Base-by-base conservation (phyloP, 768 basidiomycete genomes). In the Punctularia strigosozonata region DNA sequence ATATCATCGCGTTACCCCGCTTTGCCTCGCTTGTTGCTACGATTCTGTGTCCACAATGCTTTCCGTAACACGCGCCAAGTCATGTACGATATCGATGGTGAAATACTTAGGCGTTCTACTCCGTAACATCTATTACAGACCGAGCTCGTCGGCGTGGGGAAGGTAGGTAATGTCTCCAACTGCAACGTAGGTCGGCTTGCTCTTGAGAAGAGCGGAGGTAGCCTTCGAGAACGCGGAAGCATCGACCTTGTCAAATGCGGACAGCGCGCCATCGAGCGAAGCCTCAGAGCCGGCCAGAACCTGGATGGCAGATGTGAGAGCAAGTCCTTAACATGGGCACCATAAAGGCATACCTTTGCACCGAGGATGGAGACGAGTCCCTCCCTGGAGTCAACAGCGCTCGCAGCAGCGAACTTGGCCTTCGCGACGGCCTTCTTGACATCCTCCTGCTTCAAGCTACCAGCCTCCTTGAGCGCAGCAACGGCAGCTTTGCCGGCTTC, bases 141-240 rank as follows among this genome's bases (percentile, higher is more conserved):
- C 86, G 43, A 90, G 60, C 57, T 88, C 86, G 51, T 90, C 87
- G 48, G 77, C 73, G 54, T 81, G 81, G 12, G 95, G 94, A 35
- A 98, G 69, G 22, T 71, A 53, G 49, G 68, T 61, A 47, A 78
- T 62, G 53, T 94, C 77, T 32, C 92, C 95, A 36, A 97, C 69
- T 8, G 79, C 82, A 28, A 97, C 88, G 47, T 71, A 88, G 19
- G 89, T 91, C 15, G 92, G 86, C 62, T 88, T 85, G 48, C 66
- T 59, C 56, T 77, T 73, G 53, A 85, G 59, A 32, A 94, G 69
- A 25, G 71, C 58, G 3, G 78, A 64, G 32, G 77, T 71, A 36
- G 77, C 72, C 70, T 85, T 85, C 46, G 77, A 69, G 60, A 94
- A 65, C 15, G 74, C 64, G 36, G 73, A 58, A 12, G 71, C 68